Percentiles rank a stretch among this genome's conserved stretches.
Conservation (phyloP, 768 basidiomycete species). For the Panaeolus papilionaceus region DNA sequence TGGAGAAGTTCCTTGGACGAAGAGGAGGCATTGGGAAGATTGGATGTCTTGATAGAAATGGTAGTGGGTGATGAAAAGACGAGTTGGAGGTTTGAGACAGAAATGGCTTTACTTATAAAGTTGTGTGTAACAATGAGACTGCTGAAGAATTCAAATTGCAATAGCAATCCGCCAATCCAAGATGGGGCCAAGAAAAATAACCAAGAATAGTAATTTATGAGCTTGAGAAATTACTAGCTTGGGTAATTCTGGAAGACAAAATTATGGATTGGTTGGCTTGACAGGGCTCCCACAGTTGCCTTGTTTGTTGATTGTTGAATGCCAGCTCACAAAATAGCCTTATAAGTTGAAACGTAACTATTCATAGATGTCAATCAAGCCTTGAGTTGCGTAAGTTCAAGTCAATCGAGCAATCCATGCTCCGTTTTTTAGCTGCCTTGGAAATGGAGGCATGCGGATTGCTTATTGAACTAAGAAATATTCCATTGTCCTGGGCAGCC, state of each 20-base stretch:
- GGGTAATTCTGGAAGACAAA: neutral
- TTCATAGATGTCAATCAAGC: neutral
- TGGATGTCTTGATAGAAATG: neutral
- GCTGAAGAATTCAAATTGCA: neutral
- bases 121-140: neutral
- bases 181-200: neutral
- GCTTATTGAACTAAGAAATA: neutral
- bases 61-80: neutral
- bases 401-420: neutral
- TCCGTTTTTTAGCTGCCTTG: neutral
- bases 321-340: neutral
- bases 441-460: conserved; percentile 5
- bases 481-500: neutral
- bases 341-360: neutral
- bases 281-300: neutral
- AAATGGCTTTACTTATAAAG: neutral
- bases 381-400: neutral
- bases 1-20: conserved; percentile 3
- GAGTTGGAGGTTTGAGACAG: neutral
- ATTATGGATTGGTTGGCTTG: neutral
- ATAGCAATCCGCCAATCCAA: conserved; percentile 3
- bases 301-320: neutral
- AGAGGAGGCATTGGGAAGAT: neutral
- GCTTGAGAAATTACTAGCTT: neutral
- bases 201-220: neutral